These are phyloP conservation scores for Gymnopilus dilepis DNA, from an alignment of 768 basidiomycete species.

Conservation along the genomic window DNA sequence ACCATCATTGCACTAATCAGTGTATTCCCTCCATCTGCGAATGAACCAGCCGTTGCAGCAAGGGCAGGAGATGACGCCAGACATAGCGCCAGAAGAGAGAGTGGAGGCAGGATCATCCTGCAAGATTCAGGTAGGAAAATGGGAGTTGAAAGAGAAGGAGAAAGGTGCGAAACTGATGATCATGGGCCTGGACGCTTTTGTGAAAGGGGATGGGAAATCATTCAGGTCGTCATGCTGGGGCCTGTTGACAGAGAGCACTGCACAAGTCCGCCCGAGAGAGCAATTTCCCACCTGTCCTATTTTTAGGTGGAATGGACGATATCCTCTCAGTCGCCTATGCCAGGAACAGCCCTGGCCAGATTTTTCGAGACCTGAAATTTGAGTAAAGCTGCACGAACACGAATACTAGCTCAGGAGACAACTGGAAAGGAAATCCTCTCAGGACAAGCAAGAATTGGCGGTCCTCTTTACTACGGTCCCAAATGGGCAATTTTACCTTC, in stretches of 20 bases:
- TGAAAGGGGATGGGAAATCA: slow-evolving; percentile 5
- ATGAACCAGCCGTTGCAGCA: slow-evolving; percentile 47
- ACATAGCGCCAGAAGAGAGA: slow-evolving; percentile 10
- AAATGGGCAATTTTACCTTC: neutral
- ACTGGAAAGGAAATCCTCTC: neutral
- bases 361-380: too few relatives aligned
- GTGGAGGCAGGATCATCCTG: slow-evolving; percentile 9
- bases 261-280: neutral
- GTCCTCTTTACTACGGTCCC: neutral
- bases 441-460: neutral
- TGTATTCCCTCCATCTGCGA: slow-evolving; percentile 51
- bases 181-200: neutral
- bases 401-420: too few relatives aligned
- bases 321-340: neutral
- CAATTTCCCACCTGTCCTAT: neutral
- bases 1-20: slow-evolving; percentile 61
- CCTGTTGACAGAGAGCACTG: neutral
- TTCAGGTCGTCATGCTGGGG: slow-evolving; percentile 2
- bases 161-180: slow-evolving; percentile 3
- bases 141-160: neutral
- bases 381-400: too few relatives aligned
- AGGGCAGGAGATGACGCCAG: slow-evolving; percentile 12
- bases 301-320: neutral
- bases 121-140: neutral
- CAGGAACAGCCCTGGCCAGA: neutral